These are phyloP conservation scores for Oryza glumipatula DNA, from an alignment of 176 grass and related monocot species.

Conservation along the genomic window DNA sequence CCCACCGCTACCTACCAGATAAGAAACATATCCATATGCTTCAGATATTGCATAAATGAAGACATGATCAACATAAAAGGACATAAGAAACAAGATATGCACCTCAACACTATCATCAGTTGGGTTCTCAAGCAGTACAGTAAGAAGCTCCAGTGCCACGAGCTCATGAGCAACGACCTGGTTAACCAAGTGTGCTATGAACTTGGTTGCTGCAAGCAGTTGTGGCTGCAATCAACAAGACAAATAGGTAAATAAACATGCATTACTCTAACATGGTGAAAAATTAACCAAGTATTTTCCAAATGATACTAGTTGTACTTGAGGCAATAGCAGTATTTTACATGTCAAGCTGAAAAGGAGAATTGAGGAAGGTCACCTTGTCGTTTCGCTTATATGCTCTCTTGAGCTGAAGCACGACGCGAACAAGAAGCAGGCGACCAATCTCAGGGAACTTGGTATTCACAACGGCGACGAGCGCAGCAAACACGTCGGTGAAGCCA, in stretches of 20 bases:
- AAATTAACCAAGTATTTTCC: neutral
- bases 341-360: neutral
- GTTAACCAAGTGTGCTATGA: slow-evolving; percentile 97
- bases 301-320: neutral
- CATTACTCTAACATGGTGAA: neutral
- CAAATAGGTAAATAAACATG: neutral
- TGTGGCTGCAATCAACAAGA: slow-evolving; percentile 69
- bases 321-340: neutral
- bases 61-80: neutral
- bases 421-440: slow-evolving; percentile 66
- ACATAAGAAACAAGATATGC: slow-evolving; percentile 27
- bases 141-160: slow-evolving; percentile 84
- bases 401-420: slow-evolving; percentile 86
- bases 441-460: slow-evolving; percentile 93
- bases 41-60: slow-evolving; percentile 16
- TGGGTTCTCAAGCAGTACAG: slow-evolving; percentile 91
- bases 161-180: slow-evolving; percentile 88
- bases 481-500: slow-evolving; percentile 90
- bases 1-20: slow-evolving; percentile 74
- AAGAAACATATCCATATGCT: slow-evolving; percentile 26
- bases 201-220: slow-evolving; percentile 91
- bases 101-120: slow-evolving; percentile 97
- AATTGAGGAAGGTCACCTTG: slow-evolving; percentile 56
- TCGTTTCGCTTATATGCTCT: slow-evolving; percentile 94
- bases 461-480: slow-evolving; percentile 77